phyloP scores from a whole-genome alignment of 2,329 filamentous ascomycete genomes.

The Pleochaeta shiraiana region DNA sequence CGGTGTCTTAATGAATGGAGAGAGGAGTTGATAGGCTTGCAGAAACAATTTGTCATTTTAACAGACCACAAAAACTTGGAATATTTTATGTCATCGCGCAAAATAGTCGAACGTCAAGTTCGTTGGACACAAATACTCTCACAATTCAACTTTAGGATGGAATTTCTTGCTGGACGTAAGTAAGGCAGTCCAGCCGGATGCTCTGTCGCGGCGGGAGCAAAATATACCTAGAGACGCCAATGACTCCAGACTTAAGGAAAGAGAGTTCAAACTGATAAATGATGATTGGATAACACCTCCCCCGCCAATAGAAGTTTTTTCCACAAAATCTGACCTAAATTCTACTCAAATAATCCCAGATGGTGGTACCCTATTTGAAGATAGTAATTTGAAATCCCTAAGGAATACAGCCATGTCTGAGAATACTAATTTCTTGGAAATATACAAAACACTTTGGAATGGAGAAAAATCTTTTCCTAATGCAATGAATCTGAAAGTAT shows the following conservation, averaged over 20 bases:
- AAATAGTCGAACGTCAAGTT: background rate
- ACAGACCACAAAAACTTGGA: background rate
- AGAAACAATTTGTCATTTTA: background rate
- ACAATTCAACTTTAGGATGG: background rate
- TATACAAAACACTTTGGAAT: background rate
- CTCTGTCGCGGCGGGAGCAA: background rate
- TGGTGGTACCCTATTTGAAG: background rate
- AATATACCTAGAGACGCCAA: background rate
- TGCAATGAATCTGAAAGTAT: background rate
- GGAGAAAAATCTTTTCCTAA: background rate
- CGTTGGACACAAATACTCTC: slow-evolving; percentile 1
- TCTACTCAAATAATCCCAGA: background rate
- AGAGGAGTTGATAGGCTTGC: background rate
- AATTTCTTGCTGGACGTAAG: background rate
- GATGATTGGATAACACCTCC: background rate
- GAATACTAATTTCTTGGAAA: background rate
- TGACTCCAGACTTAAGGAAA: background rate
- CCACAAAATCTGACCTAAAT: background rate
- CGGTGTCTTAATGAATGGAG: background rate
- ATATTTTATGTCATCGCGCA: background rate
- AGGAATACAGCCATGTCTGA: background rate
- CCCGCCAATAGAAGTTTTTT: background rate
- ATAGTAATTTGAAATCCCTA: background rate
- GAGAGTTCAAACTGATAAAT: background rate
- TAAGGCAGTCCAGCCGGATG: background rate